Conservation (phyloP, 1,284 basidiomycete species). For the Cystobasidium pallidum region DNA sequence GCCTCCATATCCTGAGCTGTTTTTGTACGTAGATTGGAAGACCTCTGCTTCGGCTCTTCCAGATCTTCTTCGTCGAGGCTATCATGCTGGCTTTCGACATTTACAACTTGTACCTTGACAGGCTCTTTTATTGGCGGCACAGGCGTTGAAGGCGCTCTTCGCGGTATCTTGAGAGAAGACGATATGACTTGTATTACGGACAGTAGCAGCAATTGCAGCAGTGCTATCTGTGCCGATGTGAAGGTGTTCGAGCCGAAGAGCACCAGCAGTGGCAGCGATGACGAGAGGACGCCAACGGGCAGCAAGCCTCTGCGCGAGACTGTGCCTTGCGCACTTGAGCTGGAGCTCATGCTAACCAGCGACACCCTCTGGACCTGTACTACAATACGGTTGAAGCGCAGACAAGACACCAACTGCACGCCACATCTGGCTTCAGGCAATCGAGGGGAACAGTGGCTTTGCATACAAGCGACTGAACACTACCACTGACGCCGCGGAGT, state of each 20-base stretch:
- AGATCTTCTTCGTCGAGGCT: not conserved
- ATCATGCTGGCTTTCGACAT: conserved; percentile 9
- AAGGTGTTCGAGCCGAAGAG: conserved; percentile 29
- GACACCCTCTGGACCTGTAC: not conserved
- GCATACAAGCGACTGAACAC: too few relatives aligned
- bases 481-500: too few relatives aligned
- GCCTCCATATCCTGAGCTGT: not conserved
- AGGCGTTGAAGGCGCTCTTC: not conserved
- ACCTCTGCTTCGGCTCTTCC: conserved; percentile 6
- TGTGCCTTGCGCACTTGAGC: conserved; percentile 27
- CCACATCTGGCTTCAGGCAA: too few relatives aligned
- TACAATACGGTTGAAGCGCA: not conserved
- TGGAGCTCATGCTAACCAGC: conserved; percentile 10
- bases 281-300: conserved; percentile 22
- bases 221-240: conserved; percentile 33
- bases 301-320: conserved; percentile 27
- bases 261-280: conserved; percentile 26
- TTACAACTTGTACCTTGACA: conserved; percentile 5
- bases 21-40: not conserved
- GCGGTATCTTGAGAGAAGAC: conserved; percentile 14
- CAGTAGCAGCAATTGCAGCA: conserved; percentile 31
- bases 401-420: too few relatives aligned
- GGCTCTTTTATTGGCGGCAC: conserved; percentile 20
- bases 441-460: not conserved
- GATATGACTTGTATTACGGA: conserved; percentile 30